Evolutionary conservation across 176 grass and related monocot species (phyloP).

Genomic region (Aegilops longissima): DNA sequence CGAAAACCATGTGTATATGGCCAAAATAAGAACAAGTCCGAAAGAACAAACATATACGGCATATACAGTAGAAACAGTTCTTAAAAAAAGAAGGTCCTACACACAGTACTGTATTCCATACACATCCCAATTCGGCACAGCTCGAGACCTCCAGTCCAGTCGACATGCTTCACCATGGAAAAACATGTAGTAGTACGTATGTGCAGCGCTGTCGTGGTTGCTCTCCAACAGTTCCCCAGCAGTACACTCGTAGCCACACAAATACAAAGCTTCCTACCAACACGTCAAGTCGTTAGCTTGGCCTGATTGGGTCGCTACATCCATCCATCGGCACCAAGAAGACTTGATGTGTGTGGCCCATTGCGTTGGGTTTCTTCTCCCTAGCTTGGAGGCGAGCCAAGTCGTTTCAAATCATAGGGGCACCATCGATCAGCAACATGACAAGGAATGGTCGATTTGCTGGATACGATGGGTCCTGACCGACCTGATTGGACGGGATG

Average conservation of each 20-base stretch:
- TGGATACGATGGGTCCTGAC: conserved; percentile 36
- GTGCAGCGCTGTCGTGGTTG: background rate
- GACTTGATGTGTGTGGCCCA: background rate
- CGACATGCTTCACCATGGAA: background rate
- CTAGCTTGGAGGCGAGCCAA: background rate
- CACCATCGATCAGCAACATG: conserved; percentile 26
- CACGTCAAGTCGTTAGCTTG: background rate
- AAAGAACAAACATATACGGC: too few relatives aligned
- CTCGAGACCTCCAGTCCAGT: background rate
- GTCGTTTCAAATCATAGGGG: conserved; percentile 36
- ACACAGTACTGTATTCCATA: background rate
- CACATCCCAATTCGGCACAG: background rate
- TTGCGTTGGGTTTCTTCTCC: too few relatives aligned
- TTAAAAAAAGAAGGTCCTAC: too few relatives aligned
- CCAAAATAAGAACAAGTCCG: too few relatives aligned
- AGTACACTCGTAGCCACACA: background rate
- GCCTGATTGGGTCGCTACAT: background rate
- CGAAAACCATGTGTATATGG: too few relatives aligned
- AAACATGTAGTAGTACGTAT: background rate
- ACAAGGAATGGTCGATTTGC: conserved; percentile 48
- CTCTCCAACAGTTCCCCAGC: background rate
- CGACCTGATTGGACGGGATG: conserved; percentile 33
- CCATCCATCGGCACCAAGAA: background rate
- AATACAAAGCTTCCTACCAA: background rate
- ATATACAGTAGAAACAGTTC: too few relatives aligned